Evolutionary conservation across 345 rosid species (phyloP), one percentile per base, ranked within the genome.

Genomic region (Schrenkiella parvula): DNA sequence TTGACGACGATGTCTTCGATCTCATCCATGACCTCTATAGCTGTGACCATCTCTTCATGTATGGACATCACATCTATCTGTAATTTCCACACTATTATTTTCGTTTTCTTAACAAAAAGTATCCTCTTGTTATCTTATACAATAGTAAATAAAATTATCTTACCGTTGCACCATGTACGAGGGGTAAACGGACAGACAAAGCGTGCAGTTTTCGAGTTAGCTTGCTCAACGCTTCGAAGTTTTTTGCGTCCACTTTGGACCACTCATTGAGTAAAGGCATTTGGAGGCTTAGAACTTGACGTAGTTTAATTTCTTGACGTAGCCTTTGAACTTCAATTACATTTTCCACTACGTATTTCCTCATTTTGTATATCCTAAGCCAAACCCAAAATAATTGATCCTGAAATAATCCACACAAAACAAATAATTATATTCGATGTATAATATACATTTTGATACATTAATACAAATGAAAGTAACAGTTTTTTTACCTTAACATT

Each of bases 201-300:
- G 88, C 95, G 3, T 80, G 78, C 26, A 92, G 86, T 80, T 88
- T 92, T 59, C 89, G 80, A 6, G 79, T 70, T 53, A 90, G 44
- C 57, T 89, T 80, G 76, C 88, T 71, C 6, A 86, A 74, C 4
- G 93, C 91, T 77, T 85, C 95, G 13, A 10, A 53, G 46, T 83
- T 87, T 72, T 80, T 87, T 0, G 67, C 62, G 46, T 84, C 92
- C 38, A 86, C 4, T 25, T 84, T 84, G 0, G 70, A 65, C 87
- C 93, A 88, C 1, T 86, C 81, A 21, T 71, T 71, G 15, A 92
- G 87, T 18, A 83, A 25, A 39, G 73, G 62, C 74, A 85, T 69
- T 66, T 86, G 92, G 6, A 83, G 82, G 28, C 66, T 72, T 0
- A 86, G 29, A 22, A 89, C 75, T 38, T 82, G 51, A 19, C 56